A percentile compares a stretch with the other conserved stretches of the same genome.
phyloP scores from a whole-genome alignment of 2,329 filamentous ascomycete species.

The Elsinoe arachidis region DNA sequence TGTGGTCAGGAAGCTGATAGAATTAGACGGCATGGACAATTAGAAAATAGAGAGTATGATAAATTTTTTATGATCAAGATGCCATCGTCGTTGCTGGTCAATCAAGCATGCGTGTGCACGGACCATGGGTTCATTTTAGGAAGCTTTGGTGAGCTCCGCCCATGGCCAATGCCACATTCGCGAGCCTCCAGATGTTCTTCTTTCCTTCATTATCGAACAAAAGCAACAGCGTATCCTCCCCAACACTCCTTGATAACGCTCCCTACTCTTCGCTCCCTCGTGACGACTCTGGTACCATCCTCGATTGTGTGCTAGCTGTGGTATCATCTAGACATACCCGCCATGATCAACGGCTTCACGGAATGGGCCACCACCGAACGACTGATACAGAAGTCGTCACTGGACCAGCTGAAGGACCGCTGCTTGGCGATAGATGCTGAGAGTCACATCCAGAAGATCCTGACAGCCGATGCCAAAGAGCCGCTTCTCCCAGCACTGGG shows the following conservation, averaged over 20 bases:
- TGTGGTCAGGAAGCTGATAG: constrained; percentile 70
- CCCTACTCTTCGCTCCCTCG: no score
- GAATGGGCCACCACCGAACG: constrained; percentile 44
- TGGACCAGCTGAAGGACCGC: constrained; percentile 64
- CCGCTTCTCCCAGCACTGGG: constrained; percentile 84
- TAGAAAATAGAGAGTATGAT: constrained; percentile 14
- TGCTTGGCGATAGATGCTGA: constrained; percentile 81
- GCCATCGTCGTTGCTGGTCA: not conserved
- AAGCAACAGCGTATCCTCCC: not conserved
- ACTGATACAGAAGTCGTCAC: constrained; percentile 48
- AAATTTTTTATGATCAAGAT: not conserved
- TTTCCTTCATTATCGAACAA: not conserved
- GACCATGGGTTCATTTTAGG: not conserved
- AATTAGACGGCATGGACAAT: constrained; percentile 61
- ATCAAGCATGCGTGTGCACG: not conserved
- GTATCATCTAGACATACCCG: not conserved
- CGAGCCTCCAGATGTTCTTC: not conserved
- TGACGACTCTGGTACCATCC: no score
- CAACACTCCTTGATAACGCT: not conserved
- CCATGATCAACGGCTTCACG: constrained; percentile 43
- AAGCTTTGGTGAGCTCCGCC: not conserved
- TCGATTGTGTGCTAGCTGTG: no score
- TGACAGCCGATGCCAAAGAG: constrained; percentile 66
- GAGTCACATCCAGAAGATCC: constrained; percentile 73
- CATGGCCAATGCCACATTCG: not conserved